A percentile compares a stretch with the other conserved stretches of the same genome.
Conservation (phyloP, 768 basidiomycete genomes). For the Psilocybe subaeruginosa region DNA sequence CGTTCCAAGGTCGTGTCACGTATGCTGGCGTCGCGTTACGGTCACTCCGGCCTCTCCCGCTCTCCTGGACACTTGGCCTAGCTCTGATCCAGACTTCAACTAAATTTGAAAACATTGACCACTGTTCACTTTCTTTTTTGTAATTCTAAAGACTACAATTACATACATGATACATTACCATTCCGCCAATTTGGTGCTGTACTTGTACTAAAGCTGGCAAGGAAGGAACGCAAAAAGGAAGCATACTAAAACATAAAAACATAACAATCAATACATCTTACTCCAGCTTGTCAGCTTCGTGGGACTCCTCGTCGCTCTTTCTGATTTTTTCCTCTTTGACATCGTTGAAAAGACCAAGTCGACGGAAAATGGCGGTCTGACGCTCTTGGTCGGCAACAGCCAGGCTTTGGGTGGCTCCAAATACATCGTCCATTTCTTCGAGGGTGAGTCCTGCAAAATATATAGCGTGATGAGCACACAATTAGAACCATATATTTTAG, state of each 20-base stretch:
- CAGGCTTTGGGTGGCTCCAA: slow-evolving; percentile 58
- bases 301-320: slow-evolving; percentile 25
- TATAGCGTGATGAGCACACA: not conserved
- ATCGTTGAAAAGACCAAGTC: slow-evolving; percentile 56
- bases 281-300: not conserved
- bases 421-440: slow-evolving; percentile 82
- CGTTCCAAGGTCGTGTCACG: slow-evolving; percentile 19
- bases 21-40: slow-evolving; percentile 12
- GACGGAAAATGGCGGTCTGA: slow-evolving; percentile 53
- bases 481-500: not conserved
- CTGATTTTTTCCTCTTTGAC: slow-evolving; percentile 11
- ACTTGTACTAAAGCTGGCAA: not conserved
- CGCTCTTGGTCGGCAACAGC: slow-evolving; percentile 57
- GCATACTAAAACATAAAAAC: not conserved
- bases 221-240: not conserved
- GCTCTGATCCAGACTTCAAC: slow-evolving; percentile 7
- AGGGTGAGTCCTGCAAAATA: slow-evolving; percentile 49
- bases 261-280: not conserved
- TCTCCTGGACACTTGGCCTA: slow-evolving; percentile 12
- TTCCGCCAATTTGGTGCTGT: not conserved
- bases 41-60: slow-evolving; percentile 35
- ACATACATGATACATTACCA: not conserved
- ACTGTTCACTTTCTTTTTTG: too few species aligned
- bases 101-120: not conserved
- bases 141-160: not conserved